Percentiles rank a stretch among this genome's conserved stretches.
These are phyloP conservation scores for Taxawa tesnikishii DNA, from an alignment of 2,329 filamentous ascomycete species.

Conservation along the genomic window DNA sequence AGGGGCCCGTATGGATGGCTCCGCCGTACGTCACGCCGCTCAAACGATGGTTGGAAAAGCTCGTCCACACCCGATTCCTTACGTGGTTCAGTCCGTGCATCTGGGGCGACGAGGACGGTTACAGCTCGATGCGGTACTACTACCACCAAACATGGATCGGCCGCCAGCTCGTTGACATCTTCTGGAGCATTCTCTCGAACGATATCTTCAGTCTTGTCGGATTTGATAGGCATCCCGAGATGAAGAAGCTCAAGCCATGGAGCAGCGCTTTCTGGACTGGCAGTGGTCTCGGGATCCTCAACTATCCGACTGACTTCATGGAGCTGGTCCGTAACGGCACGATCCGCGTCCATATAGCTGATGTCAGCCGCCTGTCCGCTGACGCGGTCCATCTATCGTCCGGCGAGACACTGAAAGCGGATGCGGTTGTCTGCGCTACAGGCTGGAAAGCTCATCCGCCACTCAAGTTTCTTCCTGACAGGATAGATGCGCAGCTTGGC, in stretches of 20 bases:
- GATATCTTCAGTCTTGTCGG: slow-evolving; percentile 39
- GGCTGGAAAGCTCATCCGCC: slow-evolving; percentile 43
- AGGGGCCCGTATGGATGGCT: slow-evolving; percentile 48
- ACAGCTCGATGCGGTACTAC: slow-evolving; percentile 39
- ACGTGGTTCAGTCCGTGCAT: slow-evolving; percentile 66
- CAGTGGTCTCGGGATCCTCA: slow-evolving; percentile 46
- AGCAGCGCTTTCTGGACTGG: slow-evolving; percentile 39
- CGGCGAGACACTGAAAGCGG: slow-evolving; percentile 30
- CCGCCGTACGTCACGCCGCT: slow-evolving; percentile 53
- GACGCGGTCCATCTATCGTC: slow-evolving; percentile 36
- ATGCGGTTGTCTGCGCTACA: slow-evolving; percentile 43
- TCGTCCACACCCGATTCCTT: slow-evolving; percentile 54
- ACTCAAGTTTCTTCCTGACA: slow-evolving; percentile 35
- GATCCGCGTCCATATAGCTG: slow-evolving; percentile 44
- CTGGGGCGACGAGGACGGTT: slow-evolving; percentile 55
- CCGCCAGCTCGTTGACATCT: slow-evolving; percentile 40
- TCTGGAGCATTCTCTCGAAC: slow-evolving; percentile 43
- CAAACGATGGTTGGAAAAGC: slow-evolving; percentile 56
- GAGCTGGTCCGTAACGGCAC: slow-evolving; percentile 40
- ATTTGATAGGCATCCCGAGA: slow-evolving; percentile 30
- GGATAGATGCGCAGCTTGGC: slow-evolving; percentile 13
- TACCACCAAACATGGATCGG: slow-evolving; percentile 47
- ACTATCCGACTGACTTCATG: slow-evolving; percentile 45
- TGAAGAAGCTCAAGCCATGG: slow-evolving; percentile 30
- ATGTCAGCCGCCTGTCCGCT: slow-evolving; percentile 37